phyloP scores from a whole-genome alignment of 345 rosid genomes.

The Gossypium arboreum region DNA sequence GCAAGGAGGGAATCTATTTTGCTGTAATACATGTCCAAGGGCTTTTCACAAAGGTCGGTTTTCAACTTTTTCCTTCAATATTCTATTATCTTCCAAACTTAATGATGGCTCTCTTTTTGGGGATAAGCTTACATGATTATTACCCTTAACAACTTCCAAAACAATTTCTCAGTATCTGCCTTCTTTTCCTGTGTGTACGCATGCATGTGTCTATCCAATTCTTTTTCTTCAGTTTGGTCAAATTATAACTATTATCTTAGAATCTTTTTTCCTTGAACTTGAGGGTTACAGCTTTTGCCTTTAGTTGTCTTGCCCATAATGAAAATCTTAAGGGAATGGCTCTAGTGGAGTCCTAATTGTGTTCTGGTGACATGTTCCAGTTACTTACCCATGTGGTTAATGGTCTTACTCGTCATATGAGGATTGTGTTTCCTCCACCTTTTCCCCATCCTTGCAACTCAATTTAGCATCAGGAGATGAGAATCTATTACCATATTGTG shows the following conservation, averaged over 20 bases:
- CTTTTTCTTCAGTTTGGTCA: not conserved
- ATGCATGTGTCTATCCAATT: not conserved
- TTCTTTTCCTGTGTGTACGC: not conserved
- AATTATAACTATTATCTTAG: not conserved
- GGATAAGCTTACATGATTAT: not conserved
- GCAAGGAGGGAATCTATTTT: conserved; percentile 84
- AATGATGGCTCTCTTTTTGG: not conserved
- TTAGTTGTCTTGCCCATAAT: not conserved
- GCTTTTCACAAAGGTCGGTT: conserved; percentile 76
- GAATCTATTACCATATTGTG: not conserved
- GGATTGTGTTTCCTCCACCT: not conserved
- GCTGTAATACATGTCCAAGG: conserved; percentile 97
- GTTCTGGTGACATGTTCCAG: not conserved
- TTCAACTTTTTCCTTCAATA: conserved; percentile 10
- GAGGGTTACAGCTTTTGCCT: not conserved
- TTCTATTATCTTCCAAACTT: not conserved
- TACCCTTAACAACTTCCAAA: not conserved
- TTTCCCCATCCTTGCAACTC: not conserved
- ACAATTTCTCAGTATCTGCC: not conserved
- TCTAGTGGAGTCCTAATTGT: not conserved
- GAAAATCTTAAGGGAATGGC: not conserved
- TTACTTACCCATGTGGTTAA: not conserved
- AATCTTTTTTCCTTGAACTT: not conserved
- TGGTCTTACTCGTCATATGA: not conserved
- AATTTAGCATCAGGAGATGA: not conserved